These are phyloP conservation scores for Falciphora oryzae DNA, from an alignment of 2,329 filamentous ascomycete species.

Conservation along the genomic window DNA sequence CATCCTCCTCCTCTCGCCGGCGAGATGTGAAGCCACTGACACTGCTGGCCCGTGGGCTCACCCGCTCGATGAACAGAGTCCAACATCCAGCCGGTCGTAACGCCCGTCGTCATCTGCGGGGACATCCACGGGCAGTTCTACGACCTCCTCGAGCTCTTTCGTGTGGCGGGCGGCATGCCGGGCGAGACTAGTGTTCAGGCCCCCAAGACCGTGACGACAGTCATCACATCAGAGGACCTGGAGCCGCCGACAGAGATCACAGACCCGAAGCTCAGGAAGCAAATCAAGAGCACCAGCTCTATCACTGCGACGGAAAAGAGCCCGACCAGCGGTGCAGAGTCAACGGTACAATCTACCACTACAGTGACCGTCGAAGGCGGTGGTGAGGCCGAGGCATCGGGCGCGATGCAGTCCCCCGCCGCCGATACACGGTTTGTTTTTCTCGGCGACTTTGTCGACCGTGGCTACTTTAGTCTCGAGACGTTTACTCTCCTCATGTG, in stretches of 20 bases:
- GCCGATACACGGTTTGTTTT: slow-evolving; percentile 54
- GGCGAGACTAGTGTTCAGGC: slow-evolving; percentile 68
- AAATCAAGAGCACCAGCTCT: slow-evolving; percentile 58
- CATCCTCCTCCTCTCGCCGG: background rate
- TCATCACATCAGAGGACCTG: slow-evolving; percentile 86
- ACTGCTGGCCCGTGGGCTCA: background rate
- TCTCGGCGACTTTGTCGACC: slow-evolving; percentile 89
- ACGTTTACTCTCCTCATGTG: slow-evolving; percentile 97
- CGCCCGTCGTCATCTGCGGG: slow-evolving; percentile 93
- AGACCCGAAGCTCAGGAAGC: slow-evolving; percentile 80
- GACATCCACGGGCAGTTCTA: slow-evolving; percentile 99
- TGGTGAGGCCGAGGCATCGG: slow-evolving; percentile 29
- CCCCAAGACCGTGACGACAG: slow-evolving; percentile 61
- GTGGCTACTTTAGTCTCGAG: slow-evolving; percentile 95
- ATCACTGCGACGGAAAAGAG: slow-evolving; percentile 1
- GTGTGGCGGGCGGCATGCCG: slow-evolving; percentile 94
- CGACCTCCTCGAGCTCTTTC: slow-evolving; percentile 92
- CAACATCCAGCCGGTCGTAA: slow-evolving; percentile 96
- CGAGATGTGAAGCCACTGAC: background rate
- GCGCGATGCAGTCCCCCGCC: slow-evolving; percentile 37
- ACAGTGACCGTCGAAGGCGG: background rate
- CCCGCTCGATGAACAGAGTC: slow-evolving; percentile 58
- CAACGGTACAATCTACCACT: background rate
- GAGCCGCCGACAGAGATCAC: slow-evolving; percentile 87
- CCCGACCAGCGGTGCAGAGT: background rate